A percentile compares a stretch with the other conserved stretches of the same genome.
Evolutionary conservation across 1,139 yeast genomes (phyloP).

Genomic region (Tardiomyces digboiensis): DNA sequence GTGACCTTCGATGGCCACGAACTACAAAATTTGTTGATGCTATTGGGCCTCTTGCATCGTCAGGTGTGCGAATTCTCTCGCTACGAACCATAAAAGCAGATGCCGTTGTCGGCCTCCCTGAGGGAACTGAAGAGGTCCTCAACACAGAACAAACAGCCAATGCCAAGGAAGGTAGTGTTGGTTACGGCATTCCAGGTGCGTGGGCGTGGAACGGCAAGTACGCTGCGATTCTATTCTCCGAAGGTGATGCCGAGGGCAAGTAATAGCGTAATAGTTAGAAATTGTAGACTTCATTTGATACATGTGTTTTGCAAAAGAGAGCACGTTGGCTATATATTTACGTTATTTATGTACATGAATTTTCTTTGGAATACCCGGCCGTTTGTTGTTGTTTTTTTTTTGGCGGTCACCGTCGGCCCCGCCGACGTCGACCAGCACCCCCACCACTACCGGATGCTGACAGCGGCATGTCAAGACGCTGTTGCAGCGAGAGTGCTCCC

Average conservation of each 20-base stretch:
- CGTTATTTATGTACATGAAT: not conserved
- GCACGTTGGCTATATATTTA: too few relatives aligned
- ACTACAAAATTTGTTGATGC: slow-evolving; percentile 67
- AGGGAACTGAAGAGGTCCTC: slow-evolving; percentile 63
- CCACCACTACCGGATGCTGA: not conserved
- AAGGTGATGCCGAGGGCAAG: not conserved
- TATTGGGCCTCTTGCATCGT: slow-evolving; percentile 53
- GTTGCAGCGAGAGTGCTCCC: not conserved
- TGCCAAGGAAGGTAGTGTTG: slow-evolving; percentile 13
- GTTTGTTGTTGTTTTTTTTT: too few relatives aligned
- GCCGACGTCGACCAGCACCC: not conserved
- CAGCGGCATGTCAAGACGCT: not conserved
- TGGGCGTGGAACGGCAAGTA: slow-evolving; percentile 92
- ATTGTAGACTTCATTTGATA: too few relatives aligned
- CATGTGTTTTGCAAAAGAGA: too few relatives aligned
- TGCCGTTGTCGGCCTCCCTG: slow-evolving; percentile 76
- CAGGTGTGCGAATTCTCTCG: slow-evolving; percentile 55
- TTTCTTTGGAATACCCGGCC: too few relatives aligned
- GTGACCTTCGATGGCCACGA: slow-evolving; percentile 82
- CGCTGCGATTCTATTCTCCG: slow-evolving; percentile 54
- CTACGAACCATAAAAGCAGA: slow-evolving; percentile 95
- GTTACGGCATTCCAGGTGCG: slow-evolving; percentile 47
- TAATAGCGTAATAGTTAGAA: too few relatives aligned
- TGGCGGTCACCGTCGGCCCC: not conserved
- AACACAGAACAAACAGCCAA: slow-evolving; percentile 42